Base-by-base conservation (phyloP, 208 protist species). In the Polymyxa betae region DNA sequence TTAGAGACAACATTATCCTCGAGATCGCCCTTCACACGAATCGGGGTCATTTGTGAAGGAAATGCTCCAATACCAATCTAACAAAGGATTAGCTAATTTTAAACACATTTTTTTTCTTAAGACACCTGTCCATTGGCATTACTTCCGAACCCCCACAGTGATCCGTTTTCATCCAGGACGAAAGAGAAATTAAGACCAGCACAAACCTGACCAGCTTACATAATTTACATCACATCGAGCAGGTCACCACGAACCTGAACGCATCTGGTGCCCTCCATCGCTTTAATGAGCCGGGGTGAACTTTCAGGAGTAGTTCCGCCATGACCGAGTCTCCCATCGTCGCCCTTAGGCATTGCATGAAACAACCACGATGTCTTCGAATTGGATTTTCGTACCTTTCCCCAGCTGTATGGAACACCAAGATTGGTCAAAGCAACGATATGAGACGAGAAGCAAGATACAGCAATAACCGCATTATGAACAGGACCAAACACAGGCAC, bases 71-170 rank as follows among this genome's bases (percentile, higher is more conserved):
- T 43, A 20, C 72, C 72, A 82, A 82, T 5, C 72, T 82, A 35
- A 16, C n/a, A n/a, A 82, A 5, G 5, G 5, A 5, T 45, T 5
- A 20, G n/a, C 16, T 45, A 82, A 82, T 5, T 12, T 82, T 5
- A 43, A 45, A 35, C 10, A 43, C 5, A 82, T 82, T 82, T 82
- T 12, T 35, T 5, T 38, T n/a, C 5, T 38, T 20, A 82, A 82
- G n/a, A 82, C 35, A 82, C 72, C 72, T 82, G 72, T 5, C 72
- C 72, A 82, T 82, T 82, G n/a, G 72, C 72, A 35, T 82, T 82
- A n/a, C 72, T 82, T 5, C 72, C 72, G n/a, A 82, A 82, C 40
- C 35, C 72, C 72, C 72, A 82, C 40, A 82, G 16, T 16, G 72
- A 35, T 20, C 72, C 72, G 5, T 82, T n/a, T 35, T 82, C 72